Base-by-base conservation (phyloP, 805 yeast species). In the Dipodascopsis uninucleata region DNA sequence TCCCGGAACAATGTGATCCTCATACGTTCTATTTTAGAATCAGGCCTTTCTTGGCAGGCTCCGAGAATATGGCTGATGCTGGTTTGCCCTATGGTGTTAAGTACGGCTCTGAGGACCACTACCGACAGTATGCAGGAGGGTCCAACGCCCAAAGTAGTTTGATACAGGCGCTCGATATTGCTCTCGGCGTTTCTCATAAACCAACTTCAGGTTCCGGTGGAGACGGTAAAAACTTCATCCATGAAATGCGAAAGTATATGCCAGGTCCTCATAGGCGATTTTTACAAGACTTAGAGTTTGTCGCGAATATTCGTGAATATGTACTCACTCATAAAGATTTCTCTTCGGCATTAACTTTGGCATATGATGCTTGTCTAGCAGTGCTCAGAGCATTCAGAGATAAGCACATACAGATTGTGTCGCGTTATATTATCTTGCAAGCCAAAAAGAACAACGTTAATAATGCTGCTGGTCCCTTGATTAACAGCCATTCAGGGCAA, bases 1-100 rank as follows among this genome's bases (percentile, higher is more conserved):
- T 89, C 93, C 88, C 85, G 59, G 95, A 89, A 55, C 83, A 83
- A 83, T 86, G 96, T 64, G 96, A 88, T 60, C 97, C 97, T 2
- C 94, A 87, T 61, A 81, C 84, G 3, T 89, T 90, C 62, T 89
- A 85, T 65, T 85, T 76, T 69, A 76, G 90, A 49, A 75, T 89
- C 36, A 74, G 97, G 59, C 97, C 97, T 0, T 89, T 76, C 58
- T 69, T 90, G 53, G 96, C 96, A 0, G 97, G 97, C 1, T 90
- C 96, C 94, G 81, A 80, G 61, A 85, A 85, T 59, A 89, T 90
- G 96, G 78, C 76, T 21, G 86, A 78, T 44, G 88, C 82, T 1
- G 97, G 97, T 0, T 71, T 89, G 46, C 79, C 80, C 10, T 65
- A 79, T 47, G 97, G 97, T 1, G 81, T 89, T 1, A 68, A 72